These are phyloP conservation scores for Fusarium siculi DNA, from an alignment of 2,329 filamentous ascomycete genomes.

Conservation along the genomic window DNA sequence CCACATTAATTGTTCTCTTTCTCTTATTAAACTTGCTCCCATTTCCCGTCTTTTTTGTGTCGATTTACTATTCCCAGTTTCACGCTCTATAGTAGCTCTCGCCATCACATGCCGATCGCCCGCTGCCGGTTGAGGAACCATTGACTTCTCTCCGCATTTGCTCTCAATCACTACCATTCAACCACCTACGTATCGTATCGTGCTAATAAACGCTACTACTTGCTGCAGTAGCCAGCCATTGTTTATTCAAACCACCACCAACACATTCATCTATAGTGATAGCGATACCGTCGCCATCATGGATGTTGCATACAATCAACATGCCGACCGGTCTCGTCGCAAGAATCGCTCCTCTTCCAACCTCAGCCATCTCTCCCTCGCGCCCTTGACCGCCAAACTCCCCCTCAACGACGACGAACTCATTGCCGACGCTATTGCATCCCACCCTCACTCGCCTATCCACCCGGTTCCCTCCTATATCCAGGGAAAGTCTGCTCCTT, in stretches of 20 bases:
- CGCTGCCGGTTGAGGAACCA: slow-evolving; percentile 27
- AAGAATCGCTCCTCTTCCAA: slow-evolving; percentile 69
- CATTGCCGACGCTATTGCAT: slow-evolving; percentile 48
- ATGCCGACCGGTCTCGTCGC: slow-evolving; percentile 65
- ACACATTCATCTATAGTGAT: not conserved
- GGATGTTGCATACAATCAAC: slow-evolving; percentile 71
- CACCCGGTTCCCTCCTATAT: slow-evolving; percentile 61
- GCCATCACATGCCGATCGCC: slow-evolving; percentile 39
- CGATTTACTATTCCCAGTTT: slow-evolving; percentile 13
- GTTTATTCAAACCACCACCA: not conserved
- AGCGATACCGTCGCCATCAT: slow-evolving; percentile 44
- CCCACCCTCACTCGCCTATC: slow-evolving; percentile 44
- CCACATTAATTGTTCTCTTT: not conserved
- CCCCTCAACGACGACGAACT: slow-evolving; percentile 66
- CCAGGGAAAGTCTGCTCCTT: slow-evolving; percentile 70
- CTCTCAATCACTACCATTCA: slow-evolving; percentile 4
- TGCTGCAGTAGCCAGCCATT: not conserved
- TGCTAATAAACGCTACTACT: slow-evolving; percentile 3
- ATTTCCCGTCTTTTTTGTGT: slow-evolving; percentile 4
- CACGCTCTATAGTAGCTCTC: slow-evolving; percentile 8
- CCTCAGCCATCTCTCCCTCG: slow-evolving; percentile 69
- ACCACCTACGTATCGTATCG: slow-evolving; percentile 4
- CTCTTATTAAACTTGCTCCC: slow-evolving; percentile 11
- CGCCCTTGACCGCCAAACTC: slow-evolving; percentile 71
- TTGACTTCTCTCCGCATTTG: slow-evolving; percentile 34